These are phyloP conservation scores for Sarocladium kiliense DNA, from an alignment of 2,329 filamentous ascomycete genomes.

Conservation along the genomic window DNA sequence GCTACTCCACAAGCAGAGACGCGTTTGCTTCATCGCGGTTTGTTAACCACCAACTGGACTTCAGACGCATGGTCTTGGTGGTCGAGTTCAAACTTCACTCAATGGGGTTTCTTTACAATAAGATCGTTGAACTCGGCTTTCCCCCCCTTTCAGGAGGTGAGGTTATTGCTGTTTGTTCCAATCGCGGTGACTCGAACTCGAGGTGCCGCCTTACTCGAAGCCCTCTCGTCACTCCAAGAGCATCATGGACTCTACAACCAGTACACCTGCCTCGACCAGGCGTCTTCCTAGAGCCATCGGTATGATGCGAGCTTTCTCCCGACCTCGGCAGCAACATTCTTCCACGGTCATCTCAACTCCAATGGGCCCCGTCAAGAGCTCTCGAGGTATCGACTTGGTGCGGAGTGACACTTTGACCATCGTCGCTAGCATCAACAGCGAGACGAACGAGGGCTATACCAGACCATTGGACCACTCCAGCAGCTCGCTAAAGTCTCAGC, in stretches of 20 bases:
- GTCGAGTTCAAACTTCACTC: no score
- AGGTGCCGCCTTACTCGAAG: no score
- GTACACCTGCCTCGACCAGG: not conserved
- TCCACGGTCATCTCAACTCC: conserved; percentile 29
- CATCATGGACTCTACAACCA: not conserved
- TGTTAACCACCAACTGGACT: not conserved
- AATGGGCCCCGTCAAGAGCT: conserved; percentile 32
- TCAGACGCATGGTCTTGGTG: not conserved
- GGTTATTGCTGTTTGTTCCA: no score
- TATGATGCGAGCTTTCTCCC: not conserved
- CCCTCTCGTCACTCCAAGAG: not conserved
- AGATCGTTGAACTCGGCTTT: no score
- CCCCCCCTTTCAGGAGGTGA: no score
- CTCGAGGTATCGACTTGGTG: conserved; percentile 27
- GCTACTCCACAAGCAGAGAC: not conserved
- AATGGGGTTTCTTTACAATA: no score
- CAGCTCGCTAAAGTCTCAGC: no score
- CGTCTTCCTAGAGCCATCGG: not conserved
- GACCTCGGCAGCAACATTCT: not conserved
- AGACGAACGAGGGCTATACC: not conserved
- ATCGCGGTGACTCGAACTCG: no score
- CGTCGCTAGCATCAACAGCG: conserved; percentile 29
- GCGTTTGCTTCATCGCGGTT: not conserved
- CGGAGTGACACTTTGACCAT: conserved; percentile 29
- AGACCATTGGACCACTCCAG: not conserved